Evolutionary conservation across 305 asterid genomes (phyloP), one percentile per base, ranked within the genome.

Genomic region (Fraxinus albicans): DNA sequence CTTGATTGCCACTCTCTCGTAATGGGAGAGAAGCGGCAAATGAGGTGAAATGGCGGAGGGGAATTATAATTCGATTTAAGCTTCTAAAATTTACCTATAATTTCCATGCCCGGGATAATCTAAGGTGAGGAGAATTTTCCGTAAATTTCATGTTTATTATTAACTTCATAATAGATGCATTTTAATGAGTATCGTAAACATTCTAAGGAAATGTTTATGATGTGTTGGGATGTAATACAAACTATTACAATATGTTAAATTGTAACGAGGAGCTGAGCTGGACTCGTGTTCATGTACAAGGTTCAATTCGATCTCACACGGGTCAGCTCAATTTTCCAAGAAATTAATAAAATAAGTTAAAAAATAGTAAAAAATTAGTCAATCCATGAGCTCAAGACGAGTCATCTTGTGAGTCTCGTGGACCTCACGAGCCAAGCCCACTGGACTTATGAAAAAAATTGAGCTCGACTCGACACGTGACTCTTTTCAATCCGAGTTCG

Each of bases 1-100:
- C 69, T 81, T 35, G 53, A 21, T 63, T 65, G 76, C 74, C 74
- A 27, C 82, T 36, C 82, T 79, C 82, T 38, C 58, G 17, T 31
- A 36, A 33, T 10, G 35, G 60, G 82, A 67, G 77, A 65, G 77
- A 34, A 79, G 77, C 38, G 67, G 72, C 58, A 36, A 36, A 79
- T 67, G 82, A 65, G 77, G 67, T 3, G 75, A 35, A 67, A 23
- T 29, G 70, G 42, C 2, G 69, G 25, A 33, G 69, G 35, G 21
- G 25, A 27, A 25, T 6, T 13, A 47, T 77, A 77, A 15, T 67
- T 67, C 10, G 73, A 23, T 67, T 10, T 67, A 3, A 67, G 8
- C n/a, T 25, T 29, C 4, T 25, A 69, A 69, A 27, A 8, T 69
- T 31, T 31, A 69, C 70, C 13, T 60, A 21, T 19, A 7, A 19